phyloP scores from a whole-genome alignment of 306 rosid species.

The Glycine tomentella region DNA sequence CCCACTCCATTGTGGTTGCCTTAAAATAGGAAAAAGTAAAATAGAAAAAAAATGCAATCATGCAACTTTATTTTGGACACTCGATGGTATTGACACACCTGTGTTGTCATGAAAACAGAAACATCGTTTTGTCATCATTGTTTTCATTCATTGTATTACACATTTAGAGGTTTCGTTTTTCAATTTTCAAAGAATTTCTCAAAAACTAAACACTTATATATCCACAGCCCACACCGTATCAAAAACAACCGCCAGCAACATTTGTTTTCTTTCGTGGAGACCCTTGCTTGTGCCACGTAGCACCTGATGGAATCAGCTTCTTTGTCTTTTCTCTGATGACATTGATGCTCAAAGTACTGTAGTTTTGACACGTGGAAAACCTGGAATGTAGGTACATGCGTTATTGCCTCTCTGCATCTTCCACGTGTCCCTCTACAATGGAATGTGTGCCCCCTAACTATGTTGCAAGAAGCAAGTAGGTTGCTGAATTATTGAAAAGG shows the following conservation, averaged over 20 bases:
- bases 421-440: too few relatives aligned
- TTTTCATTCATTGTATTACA: conserved; percentile 31
- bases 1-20: conserved; percentile 23
- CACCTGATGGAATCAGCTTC: not conserved
- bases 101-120: not conserved
- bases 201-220: not conserved
- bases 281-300: not conserved
- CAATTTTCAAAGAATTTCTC: not conserved
- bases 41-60: not conserved
- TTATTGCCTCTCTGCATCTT: too few relatives aligned
- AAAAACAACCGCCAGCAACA: not conserved
- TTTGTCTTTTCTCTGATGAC: not conserved
- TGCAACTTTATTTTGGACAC: not conserved
- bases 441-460: too few relatives aligned
- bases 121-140: not conserved
- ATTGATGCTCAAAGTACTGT: not conserved
- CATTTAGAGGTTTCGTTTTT: conserved; percentile 13
- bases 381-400: too few relatives aligned
- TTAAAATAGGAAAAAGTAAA: conserved; percentile 2
- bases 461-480: too few relatives aligned
- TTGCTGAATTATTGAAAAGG: too few relatives aligned
- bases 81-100: not conserved
- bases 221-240: not conserved
- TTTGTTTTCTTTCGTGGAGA: not conserved
- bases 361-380: not conserved